Evolutionary conservation across 2,329 filamentous ascomycete genomes (phyloP).

Genomic region (Elsinoe batatas): DNA sequence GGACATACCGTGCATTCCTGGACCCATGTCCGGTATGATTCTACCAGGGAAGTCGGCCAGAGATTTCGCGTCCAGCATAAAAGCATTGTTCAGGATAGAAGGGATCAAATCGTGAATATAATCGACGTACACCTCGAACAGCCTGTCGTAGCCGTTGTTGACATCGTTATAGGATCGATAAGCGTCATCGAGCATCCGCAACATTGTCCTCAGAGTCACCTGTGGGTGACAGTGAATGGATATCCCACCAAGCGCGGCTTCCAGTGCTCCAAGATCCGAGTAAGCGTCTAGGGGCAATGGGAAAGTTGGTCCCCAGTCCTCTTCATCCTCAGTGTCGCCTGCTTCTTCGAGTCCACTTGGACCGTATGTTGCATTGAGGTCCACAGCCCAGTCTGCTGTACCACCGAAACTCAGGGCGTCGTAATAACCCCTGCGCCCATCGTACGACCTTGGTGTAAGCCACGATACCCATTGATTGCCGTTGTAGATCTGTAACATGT

Average conservation of each 20-base stretch:
- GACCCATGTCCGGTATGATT: neutral
- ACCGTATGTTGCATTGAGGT: too few relatives aligned
- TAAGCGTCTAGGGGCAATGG: neutral
- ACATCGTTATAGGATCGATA: conserved; percentile 11
- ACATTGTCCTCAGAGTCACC: neutral
- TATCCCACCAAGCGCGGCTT: neutral
- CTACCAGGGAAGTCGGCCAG: neutral
- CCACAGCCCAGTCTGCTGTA: too few relatives aligned
- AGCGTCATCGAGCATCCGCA: conserved; percentile 10
- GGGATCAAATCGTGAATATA: conserved; percentile 11
- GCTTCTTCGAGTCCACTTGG: too few relatives aligned
- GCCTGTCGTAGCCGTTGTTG: conserved; percentile 13
- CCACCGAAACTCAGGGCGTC: too few relatives aligned
- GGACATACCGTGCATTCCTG: conserved; percentile 9
- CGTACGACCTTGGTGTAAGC: neutral
- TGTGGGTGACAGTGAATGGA: neutral
- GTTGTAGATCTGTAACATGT: neutral
- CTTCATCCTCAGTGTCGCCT: too few relatives aligned
- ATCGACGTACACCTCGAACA: conserved; percentile 10
- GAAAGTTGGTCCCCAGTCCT: neutral
- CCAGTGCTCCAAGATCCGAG: neutral
- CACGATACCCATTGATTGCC: neutral
- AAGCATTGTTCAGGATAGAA: conserved; percentile 3
- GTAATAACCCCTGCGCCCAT: too few relatives aligned
- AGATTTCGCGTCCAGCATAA: conserved; percentile 11